Percentiles rank a stretch among this genome's conserved stretches.
Conservation (phyloP, 495 filamentous ascomycete genomes). For the Xanthoparmelia taractica region DNA sequence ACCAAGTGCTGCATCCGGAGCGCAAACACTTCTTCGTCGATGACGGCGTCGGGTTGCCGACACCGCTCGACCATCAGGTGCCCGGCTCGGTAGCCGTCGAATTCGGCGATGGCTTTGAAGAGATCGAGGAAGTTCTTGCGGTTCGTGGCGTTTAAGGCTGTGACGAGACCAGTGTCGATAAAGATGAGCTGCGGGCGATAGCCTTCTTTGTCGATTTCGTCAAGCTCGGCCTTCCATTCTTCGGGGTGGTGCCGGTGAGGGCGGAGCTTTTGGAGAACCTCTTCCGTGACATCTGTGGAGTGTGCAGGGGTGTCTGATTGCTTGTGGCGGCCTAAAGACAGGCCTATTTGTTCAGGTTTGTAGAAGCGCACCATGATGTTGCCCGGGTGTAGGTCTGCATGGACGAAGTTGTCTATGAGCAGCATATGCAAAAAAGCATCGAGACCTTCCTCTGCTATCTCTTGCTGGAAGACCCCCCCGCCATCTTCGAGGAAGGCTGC, state of each 20-base stretch:
- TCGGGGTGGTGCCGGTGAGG: slow-evolving; percentile 58
- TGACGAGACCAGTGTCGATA: slow-evolving; percentile 95
- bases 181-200: slow-evolving; percentile 94
- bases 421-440: slow-evolving; percentile 99
- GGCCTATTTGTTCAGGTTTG: slow-evolving; percentile 61
- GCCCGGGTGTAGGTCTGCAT: slow-evolving; percentile 96
- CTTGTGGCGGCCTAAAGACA: slow-evolving; percentile 47
- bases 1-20: slow-evolving; percentile 96
- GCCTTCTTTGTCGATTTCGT: slow-evolving; percentile 76
- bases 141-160: slow-evolving; percentile 80
- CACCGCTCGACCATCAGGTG: slow-evolving; percentile 94
- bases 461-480: slow-evolving; percentile 84
- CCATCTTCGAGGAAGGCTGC: slow-evolving; percentile 84
- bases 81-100: slow-evolving; percentile 92
- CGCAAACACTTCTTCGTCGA: slow-evolving; percentile 83
- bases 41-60: slow-evolving; percentile 78
- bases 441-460: slow-evolving; percentile 91
- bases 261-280: slow-evolving; percentile 69
- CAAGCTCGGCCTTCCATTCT: slow-evolving; percentile 65
- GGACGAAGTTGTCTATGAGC: slow-evolving; percentile 94
- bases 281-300: slow-evolving; percentile 72
- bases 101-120: slow-evolving; percentile 92
- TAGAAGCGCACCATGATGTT: slow-evolving; percentile 99
- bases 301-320: slow-evolving; percentile 47
- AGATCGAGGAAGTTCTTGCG: slow-evolving; percentile 90